Conservation (phyloP, 1,284 basidiomycete genomes). For the Volvariella surrecta region DNA sequence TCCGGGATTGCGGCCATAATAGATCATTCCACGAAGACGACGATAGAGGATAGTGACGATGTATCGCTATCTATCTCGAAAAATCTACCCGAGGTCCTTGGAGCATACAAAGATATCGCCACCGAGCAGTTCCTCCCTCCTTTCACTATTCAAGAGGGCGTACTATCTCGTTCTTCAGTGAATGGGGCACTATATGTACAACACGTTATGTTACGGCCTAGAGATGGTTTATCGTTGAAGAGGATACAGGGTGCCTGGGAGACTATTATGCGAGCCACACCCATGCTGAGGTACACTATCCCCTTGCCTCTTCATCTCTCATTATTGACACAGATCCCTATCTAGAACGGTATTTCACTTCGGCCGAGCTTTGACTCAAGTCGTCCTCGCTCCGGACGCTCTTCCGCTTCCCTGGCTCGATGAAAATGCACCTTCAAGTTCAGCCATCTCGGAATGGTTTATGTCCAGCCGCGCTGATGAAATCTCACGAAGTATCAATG, state of each 20-base stretch:
- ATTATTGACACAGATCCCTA: slow-evolving; percentile 19
- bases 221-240: slow-evolving; percentile 14
- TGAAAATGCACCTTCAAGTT: slow-evolving; percentile 11
- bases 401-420: slow-evolving; percentile 20
- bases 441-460: slow-evolving; percentile 24
- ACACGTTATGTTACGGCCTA: slow-evolving; percentile 29
- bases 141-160: slow-evolving; percentile 41
- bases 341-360: slow-evolving; percentile 40
- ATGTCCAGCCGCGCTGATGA: slow-evolving; percentile 18
- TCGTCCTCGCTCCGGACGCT: slow-evolving; percentile 23
- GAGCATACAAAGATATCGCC: slow-evolving; percentile 14
- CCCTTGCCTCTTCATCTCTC: neutral
- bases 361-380: slow-evolving; percentile 29
- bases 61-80: neutral
- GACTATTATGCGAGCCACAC: slow-evolving; percentile 21
- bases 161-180: slow-evolving; percentile 33
- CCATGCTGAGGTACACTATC: slow-evolving; percentile 31
- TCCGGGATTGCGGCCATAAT: slow-evolving; percentile 23
- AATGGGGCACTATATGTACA: slow-evolving; percentile 35
- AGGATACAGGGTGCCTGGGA: slow-evolving; percentile 28
- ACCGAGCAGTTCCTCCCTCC: slow-evolving; percentile 33
- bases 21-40: slow-evolving; percentile 2
- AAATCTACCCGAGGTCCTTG: slow-evolving; percentile 16
- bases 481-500: slow-evolving; percentile 28
- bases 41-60: neutral